phyloP scores from a whole-genome alignment of 371 early-diverging fungal genomes.

The Mortierella sp. region DNA sequence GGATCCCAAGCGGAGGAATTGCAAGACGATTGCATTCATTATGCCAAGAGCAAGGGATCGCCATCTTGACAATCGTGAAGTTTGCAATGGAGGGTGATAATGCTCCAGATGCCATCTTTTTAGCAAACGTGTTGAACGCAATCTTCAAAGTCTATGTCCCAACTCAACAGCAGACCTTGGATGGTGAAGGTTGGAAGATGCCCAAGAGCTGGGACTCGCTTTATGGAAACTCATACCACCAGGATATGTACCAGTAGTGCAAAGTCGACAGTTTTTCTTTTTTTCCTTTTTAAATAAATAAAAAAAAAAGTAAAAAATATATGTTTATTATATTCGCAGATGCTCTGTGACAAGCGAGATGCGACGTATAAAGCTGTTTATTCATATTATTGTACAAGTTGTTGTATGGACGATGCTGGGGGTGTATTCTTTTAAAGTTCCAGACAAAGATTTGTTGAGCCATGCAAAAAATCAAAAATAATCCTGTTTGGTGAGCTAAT shows the following conservation, averaged over 20 bases:
- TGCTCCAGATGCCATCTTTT: conserved; percentile 73
- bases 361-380: not conserved
- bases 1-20: conserved; percentile 69
- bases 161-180: conserved; percentile 37
- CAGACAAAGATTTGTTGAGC: not conserved
- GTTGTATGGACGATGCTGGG: not conserved
- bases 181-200: conserved; percentile 65
- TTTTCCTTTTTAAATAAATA: not conserved
- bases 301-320: conserved; percentile 1
- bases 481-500: conserved; percentile 7
- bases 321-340: not conserved
- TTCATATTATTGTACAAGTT: conserved; percentile 12
- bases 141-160: conserved; percentile 56
- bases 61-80: conserved; percentile 66
- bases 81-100: conserved; percentile 87
- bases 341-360: not conserved
- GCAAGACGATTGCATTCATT: conserved; percentile 60
- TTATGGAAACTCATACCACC: conserved; percentile 46
- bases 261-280: not conserved
- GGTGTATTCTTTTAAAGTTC: not conserved
- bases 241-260: conserved; percentile 48
- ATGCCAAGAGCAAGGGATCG: conserved; percentile 52
- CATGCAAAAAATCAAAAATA: not conserved
- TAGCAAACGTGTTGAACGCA: conserved; percentile 70
- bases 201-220: conserved; percentile 77